Evolutionary conservation across 345 rosid genomes (phyloP).

Genomic region (Eucalyptus cladocalyx): DNA sequence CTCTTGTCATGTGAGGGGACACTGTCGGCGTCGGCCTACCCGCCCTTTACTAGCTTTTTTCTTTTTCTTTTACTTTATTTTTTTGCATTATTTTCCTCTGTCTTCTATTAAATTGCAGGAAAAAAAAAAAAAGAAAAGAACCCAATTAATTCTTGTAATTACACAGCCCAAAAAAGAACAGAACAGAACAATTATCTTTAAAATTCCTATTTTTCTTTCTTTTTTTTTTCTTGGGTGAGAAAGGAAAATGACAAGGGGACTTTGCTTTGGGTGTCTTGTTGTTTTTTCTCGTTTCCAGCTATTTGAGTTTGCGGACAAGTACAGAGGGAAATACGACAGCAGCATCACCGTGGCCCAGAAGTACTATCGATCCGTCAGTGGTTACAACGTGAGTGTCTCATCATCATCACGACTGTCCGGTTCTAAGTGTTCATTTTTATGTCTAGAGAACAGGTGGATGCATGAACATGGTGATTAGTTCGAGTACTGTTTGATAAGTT

Average conservation of each 20-base stretch:
- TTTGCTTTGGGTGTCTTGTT: neutral
- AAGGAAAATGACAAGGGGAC: neutral
- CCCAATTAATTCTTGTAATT: neutral
- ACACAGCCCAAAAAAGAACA: neutral
- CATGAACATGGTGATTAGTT: neutral
- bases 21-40: neutral
- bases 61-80: neutral
- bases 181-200: neutral
- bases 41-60: neutral
- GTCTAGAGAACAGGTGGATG: neutral
- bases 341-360: slow-evolving; percentile 9
- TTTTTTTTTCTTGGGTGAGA: neutral
- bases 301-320: slow-evolving; percentile 11
- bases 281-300: neutral
- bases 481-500: neutral
- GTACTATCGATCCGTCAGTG: slow-evolving; percentile 11
- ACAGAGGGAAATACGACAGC: slow-evolving; percentile 13
- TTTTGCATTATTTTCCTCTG: neutral
- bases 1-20: neutral
- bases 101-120: neutral
- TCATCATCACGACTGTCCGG: neutral
- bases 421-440: neutral
- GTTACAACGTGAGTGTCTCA: neutral
- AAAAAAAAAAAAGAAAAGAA: neutral
- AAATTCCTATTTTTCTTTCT: neutral